Conservation (phyloP, 352 stramenopile species). For the Aphanomyces cochlioides region DNA sequence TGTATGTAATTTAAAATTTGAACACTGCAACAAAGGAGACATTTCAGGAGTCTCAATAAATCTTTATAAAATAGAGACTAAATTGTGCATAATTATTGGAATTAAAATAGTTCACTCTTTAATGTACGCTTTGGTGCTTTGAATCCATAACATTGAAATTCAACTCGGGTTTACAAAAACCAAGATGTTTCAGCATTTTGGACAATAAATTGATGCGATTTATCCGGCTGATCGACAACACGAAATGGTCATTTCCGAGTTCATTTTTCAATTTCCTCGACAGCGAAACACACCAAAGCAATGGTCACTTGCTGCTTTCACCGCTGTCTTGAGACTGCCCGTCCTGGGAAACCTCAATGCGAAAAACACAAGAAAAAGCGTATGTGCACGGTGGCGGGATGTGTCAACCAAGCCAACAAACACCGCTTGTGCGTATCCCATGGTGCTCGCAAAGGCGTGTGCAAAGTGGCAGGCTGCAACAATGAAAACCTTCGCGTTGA, state of each 20-base stretch:
- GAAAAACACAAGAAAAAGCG: background rate
- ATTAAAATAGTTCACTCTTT: background rate
- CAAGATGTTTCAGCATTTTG: background rate
- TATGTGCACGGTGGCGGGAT: background rate
- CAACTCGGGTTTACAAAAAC: background rate
- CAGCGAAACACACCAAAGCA: background rate
- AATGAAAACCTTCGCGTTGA: background rate
- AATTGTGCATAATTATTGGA: background rate
- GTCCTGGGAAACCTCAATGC: background rate
- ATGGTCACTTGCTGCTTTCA: background rate
- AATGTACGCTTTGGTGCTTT: background rate
- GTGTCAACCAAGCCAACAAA: conserved; percentile 14
- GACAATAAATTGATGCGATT: background rate
- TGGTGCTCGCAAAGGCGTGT: conserved; percentile 3
- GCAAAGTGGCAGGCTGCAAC: background rate
- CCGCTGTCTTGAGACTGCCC: background rate
- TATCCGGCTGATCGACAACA: background rate
- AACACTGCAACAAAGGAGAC: no score
- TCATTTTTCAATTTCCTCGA: background rate
- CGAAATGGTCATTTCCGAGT: background rate
- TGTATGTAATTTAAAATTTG: no score
- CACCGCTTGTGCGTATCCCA: conserved; percentile 3
- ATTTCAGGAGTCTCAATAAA: background rate
- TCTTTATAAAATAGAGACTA: conserved; percentile 5
- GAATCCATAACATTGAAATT: background rate